Base-by-base conservation (phyloP, 2,329 filamentous ascomycete species). In the Fusarium gaditjirri region DNA sequence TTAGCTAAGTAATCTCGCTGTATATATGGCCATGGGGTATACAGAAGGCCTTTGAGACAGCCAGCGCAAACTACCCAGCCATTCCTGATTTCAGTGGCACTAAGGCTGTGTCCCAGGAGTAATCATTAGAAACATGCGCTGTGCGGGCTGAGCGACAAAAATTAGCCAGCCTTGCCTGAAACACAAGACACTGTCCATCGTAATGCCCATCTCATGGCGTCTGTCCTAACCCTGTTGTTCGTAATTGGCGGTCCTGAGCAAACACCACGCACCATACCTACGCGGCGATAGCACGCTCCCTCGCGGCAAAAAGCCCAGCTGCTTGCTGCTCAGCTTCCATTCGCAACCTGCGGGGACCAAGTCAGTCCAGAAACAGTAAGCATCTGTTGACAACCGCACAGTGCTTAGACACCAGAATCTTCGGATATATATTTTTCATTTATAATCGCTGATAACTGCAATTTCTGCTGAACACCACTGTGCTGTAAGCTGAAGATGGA, bases 161-260 rank as follows among this genome's bases (percentile, higher is more conserved):
- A 58, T 67, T 66, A 41, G 41, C 42, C 42, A 67, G 67, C 53
- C 67, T 44, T 64, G 65, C 57, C 65, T 76, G 74, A 76, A 76
- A 76, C 74, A 57, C 55, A 74, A 69, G 65, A 56, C 55, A 63
- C 52, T 64, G 68, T 56, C 66, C 57, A 75, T 76, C 71, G 44
- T 55, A 74, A 75, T 75, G 61, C 39, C 42, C 27, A 29, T 49
- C 31, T 54, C 47, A 59, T 58, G 27, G 52, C 53, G 25, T 56
- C 58, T 54, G 27, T 47, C 61, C 39, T 63, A 61, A 52, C 61
- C 72, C 41, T 55, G 33, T 49, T 49, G 43, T 39, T 60, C 53
- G 47, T 64, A 61, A 47, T 63, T 44, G 43, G 52, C 42, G 35
- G 55, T 29, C 53, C 61, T 44, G 46, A 56, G 58, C 61, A 73